These are phyloP conservation scores for Globisporangium mamillatum DNA, from an alignment of 352 stramenopile species.

Conservation along the genomic window DNA sequence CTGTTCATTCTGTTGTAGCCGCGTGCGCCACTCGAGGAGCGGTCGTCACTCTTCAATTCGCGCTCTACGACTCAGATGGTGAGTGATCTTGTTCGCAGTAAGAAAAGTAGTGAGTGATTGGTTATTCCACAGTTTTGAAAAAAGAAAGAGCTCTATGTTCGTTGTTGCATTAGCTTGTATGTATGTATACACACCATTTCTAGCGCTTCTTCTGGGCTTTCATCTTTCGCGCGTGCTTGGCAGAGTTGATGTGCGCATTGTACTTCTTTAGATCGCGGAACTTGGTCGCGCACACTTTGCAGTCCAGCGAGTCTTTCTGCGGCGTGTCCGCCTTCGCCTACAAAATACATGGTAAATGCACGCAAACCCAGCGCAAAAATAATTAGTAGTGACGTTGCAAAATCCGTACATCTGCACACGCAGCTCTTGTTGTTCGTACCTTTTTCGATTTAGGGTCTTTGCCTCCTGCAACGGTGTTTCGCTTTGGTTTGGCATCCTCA, in stretches of 20 bases:
- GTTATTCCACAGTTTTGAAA: not conserved
- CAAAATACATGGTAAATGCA: not conserved
- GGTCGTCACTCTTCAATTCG: not conserved
- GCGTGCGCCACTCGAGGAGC: not conserved
- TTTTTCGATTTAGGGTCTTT: constrained; percentile 6
- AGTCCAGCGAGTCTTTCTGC: constrained; percentile 31
- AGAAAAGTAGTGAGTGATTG: not conserved
- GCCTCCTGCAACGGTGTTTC: not conserved
- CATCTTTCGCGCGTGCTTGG: constrained; percentile 74
- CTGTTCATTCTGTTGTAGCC: not conserved
- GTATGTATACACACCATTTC: not conserved
- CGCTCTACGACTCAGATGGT: not conserved
- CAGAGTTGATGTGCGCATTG: constrained; percentile 86
- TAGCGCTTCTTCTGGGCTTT: constrained; percentile 55
- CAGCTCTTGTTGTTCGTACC: not conserved
- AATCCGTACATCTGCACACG: not conserved
- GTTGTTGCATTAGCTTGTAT: not conserved
- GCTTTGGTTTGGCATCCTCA: constrained; percentile 9
- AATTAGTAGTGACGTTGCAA: too few species aligned
- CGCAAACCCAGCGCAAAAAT: not conserved
- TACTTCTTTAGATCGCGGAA: constrained; percentile 79
- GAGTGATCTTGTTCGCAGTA: not conserved
- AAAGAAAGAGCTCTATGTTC: not conserved
- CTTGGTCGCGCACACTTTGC: constrained; percentile 46
- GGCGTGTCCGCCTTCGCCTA: constrained; percentile 18